Conservation (phyloP, 2,329 filamentous ascomycete genomes). For the Purpureocillium lavendulum region DNA sequence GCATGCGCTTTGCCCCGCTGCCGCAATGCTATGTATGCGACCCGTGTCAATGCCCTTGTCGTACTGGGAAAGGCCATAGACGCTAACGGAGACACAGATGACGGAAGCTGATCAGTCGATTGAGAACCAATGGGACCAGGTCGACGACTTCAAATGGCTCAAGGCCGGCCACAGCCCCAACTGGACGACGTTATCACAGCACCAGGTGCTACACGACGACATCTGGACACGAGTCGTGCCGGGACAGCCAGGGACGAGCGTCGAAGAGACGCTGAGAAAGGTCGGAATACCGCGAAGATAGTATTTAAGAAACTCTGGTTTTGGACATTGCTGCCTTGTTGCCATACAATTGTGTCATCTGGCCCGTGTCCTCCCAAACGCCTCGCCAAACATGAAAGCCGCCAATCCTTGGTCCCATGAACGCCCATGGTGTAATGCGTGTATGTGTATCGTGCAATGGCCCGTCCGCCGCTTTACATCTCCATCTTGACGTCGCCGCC, state of each 20-base stretch:
- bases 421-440: neutral
- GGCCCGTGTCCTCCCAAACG: no score
- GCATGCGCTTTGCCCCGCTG: slow-evolving; percentile 70
- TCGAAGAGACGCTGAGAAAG: slow-evolving; percentile 56
- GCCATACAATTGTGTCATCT: no score
- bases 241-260: slow-evolving; percentile 51
- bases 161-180: slow-evolving; percentile 81
- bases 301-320: no score
- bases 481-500: slow-evolving; percentile 31
- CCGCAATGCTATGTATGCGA: slow-evolving; percentile 58
- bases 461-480: slow-evolving; percentile 17
- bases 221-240: slow-evolving; percentile 64
- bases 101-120: slow-evolving; percentile 19
- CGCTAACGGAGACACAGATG: slow-evolving; percentile 10
- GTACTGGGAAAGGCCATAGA: no score
- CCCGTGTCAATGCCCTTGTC: neutral
- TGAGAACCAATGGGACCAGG: slow-evolving; percentile 74
- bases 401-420: neutral
- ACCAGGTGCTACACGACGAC: slow-evolving; percentile 48
- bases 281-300: slow-evolving; percentile 29
- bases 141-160: slow-evolving; percentile 98
- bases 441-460: no score
- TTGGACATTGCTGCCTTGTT: neutral
- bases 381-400: neutral
- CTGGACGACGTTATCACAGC: slow-evolving; percentile 63